Base-by-base conservation (phyloP, 2,329 filamentous ascomycete species). In the Phyllachora maydis region DNA sequence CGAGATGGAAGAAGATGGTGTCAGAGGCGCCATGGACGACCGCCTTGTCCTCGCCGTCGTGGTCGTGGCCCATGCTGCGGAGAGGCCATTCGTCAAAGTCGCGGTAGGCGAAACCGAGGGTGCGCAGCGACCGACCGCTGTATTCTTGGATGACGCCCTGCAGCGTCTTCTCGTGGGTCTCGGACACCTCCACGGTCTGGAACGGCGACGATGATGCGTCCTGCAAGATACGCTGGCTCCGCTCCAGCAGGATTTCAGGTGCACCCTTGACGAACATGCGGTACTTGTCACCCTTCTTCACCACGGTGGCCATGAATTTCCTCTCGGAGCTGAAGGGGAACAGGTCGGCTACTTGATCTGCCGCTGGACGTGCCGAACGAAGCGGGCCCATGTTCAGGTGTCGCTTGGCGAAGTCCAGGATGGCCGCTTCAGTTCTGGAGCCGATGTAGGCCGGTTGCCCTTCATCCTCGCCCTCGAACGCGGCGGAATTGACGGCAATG, bases 41-140 rank as follows among this genome's bases (percentile, higher is more conserved):
- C 4, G 68, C 52, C 28, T 18, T 17, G 8, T 28, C 33, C 1
- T 27, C 28, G 5, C 38, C 30, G 23, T 39, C 36, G n/a, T n/a
- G n/a, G n/a, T n/a, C n/a, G n/a, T n/a, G n/a, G n/a, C n/a, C n/a
- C n/a, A n/a, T n/a, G n/a, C n/a, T n/a, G 25, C 27, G 30, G 4
- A 35, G 37, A 9, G 37, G 37, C 37, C 37, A 39, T 9, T 12
- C 55, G 18, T 69, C 55, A 31, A 76, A 81, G 31, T 83, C 76
- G 26, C 65, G 64, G 45, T 78, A 81, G 6, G 76, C 58, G 28
- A 81, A 57, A 19, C 65, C 74, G 30, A 83, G 81, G 1, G 74
- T 82, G 22, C 76, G 68, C 9, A 83, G 59, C 8, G 75, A 81
- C 16, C 66, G 55, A 4, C 57, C 58, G 4, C 68, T 68, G 32